Evolutionary conservation across 768 basidiomycete species (phyloP), one percentile per base, ranked within the genome.

Genomic region (Fomitopsis serialis): DNA sequence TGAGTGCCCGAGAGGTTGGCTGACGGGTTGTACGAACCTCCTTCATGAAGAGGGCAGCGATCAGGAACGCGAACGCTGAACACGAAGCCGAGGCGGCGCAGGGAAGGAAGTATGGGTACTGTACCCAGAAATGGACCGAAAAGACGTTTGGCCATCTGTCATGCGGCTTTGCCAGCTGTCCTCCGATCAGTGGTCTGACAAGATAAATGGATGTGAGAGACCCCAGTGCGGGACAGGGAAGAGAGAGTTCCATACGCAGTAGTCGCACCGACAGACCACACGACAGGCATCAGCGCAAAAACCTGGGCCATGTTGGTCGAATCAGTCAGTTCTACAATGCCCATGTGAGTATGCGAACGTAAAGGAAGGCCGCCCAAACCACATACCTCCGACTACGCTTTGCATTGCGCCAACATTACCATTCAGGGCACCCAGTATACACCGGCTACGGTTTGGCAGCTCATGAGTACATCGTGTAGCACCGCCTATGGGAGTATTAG

Each of bases 381-480:
- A 11, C 59, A 3, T 21, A 64, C 65, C 65, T 35, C 60, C 84
- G 68, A 87, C 75, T 59, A 81, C 79, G 58, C 81, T 84, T 62
- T 88, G 89, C 76, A 87, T 83, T 23, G 89, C 84, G 4, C 83
- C 84, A 3, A 82, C 76, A 59, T 86, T 86, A 37, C 85, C 87
- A 55, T 87, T 85, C 21, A 89, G 65, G 47, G 84, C 68, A 3
- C 87, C 86, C 42, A 80, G 81, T 17, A 88, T 68, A 58, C 85
- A 87, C n/a, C 87, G 87, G 58, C 82, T 84, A 54, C 29, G 11
- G 11, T 11, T 6, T 32, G 24, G 13, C 22, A 32, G 5, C 29
- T 32, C 29, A 11, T 32, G 29, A 32, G 29, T 32, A 5, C 11
- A 32, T 11, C 29, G n/a, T n/a, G n/a, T n/a, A n/a, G n/a, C n/a